A percentile compares a stretch with the other conserved stretches of the same genome.
Evolutionary conservation across 2,329 filamentous ascomycete species (phyloP).

Genomic region (Thyridium curvatum): DNA sequence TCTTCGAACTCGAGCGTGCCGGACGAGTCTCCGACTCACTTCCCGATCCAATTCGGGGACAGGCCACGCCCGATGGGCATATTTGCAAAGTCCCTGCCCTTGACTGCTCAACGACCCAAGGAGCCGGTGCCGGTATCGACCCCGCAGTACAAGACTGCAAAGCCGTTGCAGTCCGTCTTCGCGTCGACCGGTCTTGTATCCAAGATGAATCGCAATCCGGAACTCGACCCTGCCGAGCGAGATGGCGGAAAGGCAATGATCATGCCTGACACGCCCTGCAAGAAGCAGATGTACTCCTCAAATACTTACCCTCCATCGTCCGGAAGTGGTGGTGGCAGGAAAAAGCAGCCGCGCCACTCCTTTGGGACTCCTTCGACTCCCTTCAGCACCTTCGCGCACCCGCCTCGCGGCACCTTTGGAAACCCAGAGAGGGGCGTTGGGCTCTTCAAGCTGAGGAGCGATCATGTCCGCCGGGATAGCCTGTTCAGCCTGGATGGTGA

Average conservation of each 20-base stretch:
- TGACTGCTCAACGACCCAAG: constrained; percentile 48
- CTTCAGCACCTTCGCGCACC: constrained; percentile 53
- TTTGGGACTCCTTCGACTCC: constrained; percentile 79
- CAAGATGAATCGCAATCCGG: constrained; percentile 82
- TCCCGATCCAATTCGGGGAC: constrained; percentile 48
- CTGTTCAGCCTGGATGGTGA: constrained; percentile 78
- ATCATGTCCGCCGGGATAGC: constrained; percentile 53
- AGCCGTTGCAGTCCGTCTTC: constrained; percentile 76
- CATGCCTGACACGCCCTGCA: constrained; percentile 95
- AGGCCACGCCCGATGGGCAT: constrained; percentile 41
- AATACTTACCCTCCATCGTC: constrained; percentile 56
- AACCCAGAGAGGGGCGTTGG: constrained; percentile 56
- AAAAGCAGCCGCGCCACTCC: constrained; percentile 58
- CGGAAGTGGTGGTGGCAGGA: constrained; percentile 47
- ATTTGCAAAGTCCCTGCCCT: constrained; percentile 72
- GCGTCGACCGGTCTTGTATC: constrained; percentile 93
- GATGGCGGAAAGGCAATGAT: constrained; percentile 51
- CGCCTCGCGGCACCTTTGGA: constrained; percentile 42
- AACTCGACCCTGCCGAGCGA: constrained; percentile 50
- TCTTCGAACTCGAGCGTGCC: constrained; percentile 73
- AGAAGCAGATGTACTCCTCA: constrained; percentile 69
- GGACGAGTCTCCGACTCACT: constrained; percentile 65
- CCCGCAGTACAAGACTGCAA: constrained; percentile 70
- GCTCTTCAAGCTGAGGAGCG: constrained; percentile 54
- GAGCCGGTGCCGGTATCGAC: constrained; percentile 59